phyloP scores from a whole-genome alignment of 2,329 filamentous ascomycete genomes.

The Cercospora sp. region DNA sequence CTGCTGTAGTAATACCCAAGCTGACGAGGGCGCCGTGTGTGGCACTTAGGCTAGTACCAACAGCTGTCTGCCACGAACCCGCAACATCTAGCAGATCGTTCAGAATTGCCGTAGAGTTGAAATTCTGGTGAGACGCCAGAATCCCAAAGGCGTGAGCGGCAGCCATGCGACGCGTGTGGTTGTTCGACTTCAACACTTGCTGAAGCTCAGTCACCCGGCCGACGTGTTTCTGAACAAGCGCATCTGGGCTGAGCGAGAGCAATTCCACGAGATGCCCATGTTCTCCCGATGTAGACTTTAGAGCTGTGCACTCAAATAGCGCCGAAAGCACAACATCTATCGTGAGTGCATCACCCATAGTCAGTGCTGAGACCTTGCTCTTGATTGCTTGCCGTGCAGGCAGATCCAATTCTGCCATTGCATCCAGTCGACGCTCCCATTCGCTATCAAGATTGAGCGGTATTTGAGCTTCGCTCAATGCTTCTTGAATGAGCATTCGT shows the following conservation, averaged over 20 bases:
- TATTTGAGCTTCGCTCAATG: slow-evolving; percentile 47
- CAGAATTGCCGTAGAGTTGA: slow-evolving; percentile 45
- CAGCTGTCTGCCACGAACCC: slow-evolving; percentile 57
- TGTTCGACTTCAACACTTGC: slow-evolving; percentile 68
- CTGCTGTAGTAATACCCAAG: slow-evolving; percentile 61
- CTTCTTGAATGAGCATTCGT: slow-evolving; percentile 61
- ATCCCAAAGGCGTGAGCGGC: slow-evolving; percentile 75
- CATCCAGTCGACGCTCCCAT: slow-evolving; percentile 80
- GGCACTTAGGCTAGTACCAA: slow-evolving; percentile 61
- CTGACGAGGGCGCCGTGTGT: slow-evolving; percentile 63
- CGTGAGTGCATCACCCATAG: slow-evolving; percentile 45
- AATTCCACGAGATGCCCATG: slow-evolving; percentile 51
- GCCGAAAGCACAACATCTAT: slow-evolving; percentile 29
- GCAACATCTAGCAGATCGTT: slow-evolving; percentile 41
- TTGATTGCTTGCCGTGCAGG: slow-evolving; percentile 62
- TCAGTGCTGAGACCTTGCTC: slow-evolving; percentile 48
- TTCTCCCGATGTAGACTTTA: slow-evolving; percentile 39
- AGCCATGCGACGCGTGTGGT: slow-evolving; percentile 64
- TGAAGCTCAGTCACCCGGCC: slow-evolving; percentile 56
- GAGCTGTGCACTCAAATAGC: slow-evolving; percentile 29
- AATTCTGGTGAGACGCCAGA: slow-evolving; percentile 63
- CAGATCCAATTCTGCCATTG: slow-evolving; percentile 69
- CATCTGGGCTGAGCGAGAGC: slow-evolving; percentile 57
- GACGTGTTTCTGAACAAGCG: slow-evolving; percentile 54
- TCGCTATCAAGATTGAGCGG: slow-evolving; percentile 63